phyloP scores from a whole-genome alignment of 306 rosid genomes.

The Sicyos edulis region DNA sequence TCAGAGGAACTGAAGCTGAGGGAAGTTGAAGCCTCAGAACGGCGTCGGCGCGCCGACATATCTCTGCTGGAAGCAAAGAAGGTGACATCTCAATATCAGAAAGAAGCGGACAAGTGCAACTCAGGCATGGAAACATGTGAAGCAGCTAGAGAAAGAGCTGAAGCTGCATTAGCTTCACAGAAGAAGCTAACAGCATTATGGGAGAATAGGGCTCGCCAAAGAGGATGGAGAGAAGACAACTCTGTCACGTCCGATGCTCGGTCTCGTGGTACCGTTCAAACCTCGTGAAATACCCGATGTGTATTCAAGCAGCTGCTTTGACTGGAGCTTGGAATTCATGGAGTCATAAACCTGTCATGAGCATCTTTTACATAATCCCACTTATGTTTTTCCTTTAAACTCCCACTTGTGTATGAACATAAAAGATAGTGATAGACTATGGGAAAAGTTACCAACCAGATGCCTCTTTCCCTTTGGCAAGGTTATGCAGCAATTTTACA shows the following conservation, averaged over 20 bases:
- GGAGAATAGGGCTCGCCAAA: slow-evolving; percentile 90
- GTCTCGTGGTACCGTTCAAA: slow-evolving; percentile 49
- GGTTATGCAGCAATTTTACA: background rate
- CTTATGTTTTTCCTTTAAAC: background rate
- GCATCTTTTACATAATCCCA: background rate
- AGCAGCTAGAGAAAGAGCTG: slow-evolving; percentile 86
- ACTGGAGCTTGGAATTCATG: no score
- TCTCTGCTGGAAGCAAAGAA: slow-evolving; percentile 96
- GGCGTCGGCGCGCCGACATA: slow-evolving; percentile 65
- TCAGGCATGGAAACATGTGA: slow-evolving; percentile 98
- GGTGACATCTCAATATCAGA: slow-evolving; percentile 84
- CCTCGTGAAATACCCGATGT: slow-evolving; percentile 37
- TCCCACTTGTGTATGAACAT: background rate
- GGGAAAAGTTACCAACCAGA: slow-evolving; percentile 1
- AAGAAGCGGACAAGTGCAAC: slow-evolving; percentile 97
- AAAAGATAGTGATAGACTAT: background rate
- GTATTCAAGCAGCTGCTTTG: background rate
- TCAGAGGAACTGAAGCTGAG: slow-evolving; percentile 78
- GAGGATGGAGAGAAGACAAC: slow-evolving; percentile 93
- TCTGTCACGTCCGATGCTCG: slow-evolving; percentile 43
- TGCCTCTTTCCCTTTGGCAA: background rate
- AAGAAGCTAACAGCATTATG: slow-evolving; percentile 65
- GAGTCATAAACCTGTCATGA: no score
- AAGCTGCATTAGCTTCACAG: slow-evolving; percentile 52
- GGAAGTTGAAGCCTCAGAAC: slow-evolving; percentile 65